Percentiles rank a stretch among this genome's conserved stretches.
Conservation (phyloP, 768 basidiomycete genomes). For the Gloeopeniophorella convolvens region DNA sequence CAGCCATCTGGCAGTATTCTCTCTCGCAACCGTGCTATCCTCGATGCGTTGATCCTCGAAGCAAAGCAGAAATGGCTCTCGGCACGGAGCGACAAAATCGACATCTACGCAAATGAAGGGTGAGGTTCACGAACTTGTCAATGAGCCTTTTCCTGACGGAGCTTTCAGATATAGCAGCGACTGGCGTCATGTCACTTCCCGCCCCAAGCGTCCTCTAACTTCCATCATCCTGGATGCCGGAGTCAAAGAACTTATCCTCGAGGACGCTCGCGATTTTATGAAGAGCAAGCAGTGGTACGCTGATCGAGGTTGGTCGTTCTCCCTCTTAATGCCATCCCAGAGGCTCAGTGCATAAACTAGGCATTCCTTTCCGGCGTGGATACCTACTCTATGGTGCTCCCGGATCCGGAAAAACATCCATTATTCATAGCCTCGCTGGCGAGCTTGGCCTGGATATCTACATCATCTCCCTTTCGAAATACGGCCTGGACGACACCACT, state of each 20-base stretch:
- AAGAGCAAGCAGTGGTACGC: conserved; percentile 65
- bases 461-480: conserved; percentile 58
- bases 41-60: conserved; percentile 16
- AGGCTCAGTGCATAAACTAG: conserved; percentile 4
- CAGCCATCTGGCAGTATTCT: not conserved
- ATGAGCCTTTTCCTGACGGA: not conserved
- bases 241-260: conserved; percentile 53
- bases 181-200: conserved; percentile 51
- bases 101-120: conserved; percentile 45
- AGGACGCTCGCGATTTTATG: conserved; percentile 69
- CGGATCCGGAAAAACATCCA: conserved; percentile 72
- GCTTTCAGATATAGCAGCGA: conserved; percentile 23
- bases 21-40: conserved; percentile 17
- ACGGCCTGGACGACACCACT: conserved; percentile 54
- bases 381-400: conserved; percentile 74
- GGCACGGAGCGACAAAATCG: conserved; percentile 12
- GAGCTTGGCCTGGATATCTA: conserved; percentile 71
- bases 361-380: conserved; percentile 74
- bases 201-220: conserved; percentile 56
- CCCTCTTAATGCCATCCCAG: not conserved
- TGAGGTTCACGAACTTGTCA: conserved; percentile 16
- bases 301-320: conserved; percentile 42
- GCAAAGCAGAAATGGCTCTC: conserved; percentile 15
- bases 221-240: conserved; percentile 71
- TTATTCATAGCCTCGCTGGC: conserved; percentile 73